Conservation (phyloP, 805 yeast species). For the Metschnikowia lunata region DNA sequence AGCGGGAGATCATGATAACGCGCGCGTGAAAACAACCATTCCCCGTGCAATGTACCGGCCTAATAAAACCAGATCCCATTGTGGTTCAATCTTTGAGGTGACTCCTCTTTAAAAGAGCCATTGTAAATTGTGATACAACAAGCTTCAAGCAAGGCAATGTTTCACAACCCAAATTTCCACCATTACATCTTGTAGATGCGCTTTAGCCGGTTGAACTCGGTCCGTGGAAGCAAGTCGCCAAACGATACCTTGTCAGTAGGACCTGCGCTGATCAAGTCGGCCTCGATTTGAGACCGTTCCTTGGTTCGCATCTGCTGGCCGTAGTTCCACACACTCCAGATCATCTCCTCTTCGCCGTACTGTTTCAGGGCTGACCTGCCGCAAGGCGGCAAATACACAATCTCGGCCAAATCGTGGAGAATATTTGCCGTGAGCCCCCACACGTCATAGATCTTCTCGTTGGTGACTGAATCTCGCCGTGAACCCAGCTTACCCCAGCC, state of each 20-base stretch:
- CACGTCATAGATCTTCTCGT: constrained; percentile 57
- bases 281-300: constrained; percentile 51
- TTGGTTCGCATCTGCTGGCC: constrained; percentile 52
- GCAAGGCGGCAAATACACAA: constrained; percentile 32
- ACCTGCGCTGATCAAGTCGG: constrained; percentile 38
- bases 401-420: constrained; percentile 62
- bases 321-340: constrained; percentile 48
- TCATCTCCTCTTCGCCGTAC: constrained; percentile 64
- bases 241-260: constrained; percentile 23
- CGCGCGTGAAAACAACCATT: too few species aligned
- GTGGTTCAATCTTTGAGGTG: too few species aligned
- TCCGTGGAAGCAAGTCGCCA: constrained; percentile 40
- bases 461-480: constrained; percentile 32
- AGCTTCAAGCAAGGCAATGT: too few species aligned
- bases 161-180: neutral
- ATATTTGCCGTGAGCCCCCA: constrained; percentile 86
- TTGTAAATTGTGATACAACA: too few species aligned
- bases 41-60: too few species aligned
- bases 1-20: too few species aligned
- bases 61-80: too few species aligned
- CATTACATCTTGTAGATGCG: constrained; percentile 30
- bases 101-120: too few species aligned
- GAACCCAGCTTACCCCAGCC: constrained; percentile 40
- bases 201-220: constrained; percentile 41
- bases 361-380: constrained; percentile 11